These are phyloP conservation scores for Aureobasidium sp. DNA, from an alignment of 2,329 filamentous ascomycete genomes.

Conservation along the genomic window DNA sequence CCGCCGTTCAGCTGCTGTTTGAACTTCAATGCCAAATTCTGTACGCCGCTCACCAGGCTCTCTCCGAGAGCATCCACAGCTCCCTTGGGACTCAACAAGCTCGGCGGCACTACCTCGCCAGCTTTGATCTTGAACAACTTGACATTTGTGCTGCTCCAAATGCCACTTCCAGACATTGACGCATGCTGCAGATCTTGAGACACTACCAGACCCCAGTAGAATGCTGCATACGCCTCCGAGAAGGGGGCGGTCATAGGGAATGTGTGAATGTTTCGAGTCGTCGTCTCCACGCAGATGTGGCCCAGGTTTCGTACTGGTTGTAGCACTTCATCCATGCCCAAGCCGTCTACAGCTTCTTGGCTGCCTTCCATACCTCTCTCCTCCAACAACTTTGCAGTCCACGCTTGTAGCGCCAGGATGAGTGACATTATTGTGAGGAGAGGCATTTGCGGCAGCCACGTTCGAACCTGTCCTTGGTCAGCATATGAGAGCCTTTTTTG, in stretches of 20 bases:
- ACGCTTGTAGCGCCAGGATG: conserved; percentile 1
- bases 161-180: conserved; percentile 71
- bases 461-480: conserved; percentile 10
- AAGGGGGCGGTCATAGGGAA: conserved; percentile 74
- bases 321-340: conserved; percentile 23
- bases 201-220: conserved; percentile 79
- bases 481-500: conserved; percentile 13
- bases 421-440: conserved; percentile 7
- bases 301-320: conserved; percentile 40
- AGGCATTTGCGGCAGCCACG: conserved; percentile 12
- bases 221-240: conserved; percentile 95
- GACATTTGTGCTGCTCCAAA: conserved; percentile 89
- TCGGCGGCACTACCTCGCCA: conserved; percentile 67
- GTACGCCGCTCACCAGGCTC: conserved; percentile 16
- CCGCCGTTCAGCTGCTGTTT: conserved; percentile 7
- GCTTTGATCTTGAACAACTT: conserved; percentile 87
- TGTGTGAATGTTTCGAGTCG: conserved; percentile 59
- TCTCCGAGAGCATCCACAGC: conserved; percentile 91
- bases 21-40: conserved; percentile 8
- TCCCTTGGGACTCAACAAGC: conserved; percentile 71
- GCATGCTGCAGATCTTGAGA: conserved; percentile 80
- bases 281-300: conserved; percentile 50
- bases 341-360: conserved; percentile 26
- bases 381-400: conserved; percentile 9
- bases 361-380: conserved; percentile 4